Evolutionary conservation across 805 yeast genomes (phyloP).

Genomic region (Candida gorgasii): DNA sequence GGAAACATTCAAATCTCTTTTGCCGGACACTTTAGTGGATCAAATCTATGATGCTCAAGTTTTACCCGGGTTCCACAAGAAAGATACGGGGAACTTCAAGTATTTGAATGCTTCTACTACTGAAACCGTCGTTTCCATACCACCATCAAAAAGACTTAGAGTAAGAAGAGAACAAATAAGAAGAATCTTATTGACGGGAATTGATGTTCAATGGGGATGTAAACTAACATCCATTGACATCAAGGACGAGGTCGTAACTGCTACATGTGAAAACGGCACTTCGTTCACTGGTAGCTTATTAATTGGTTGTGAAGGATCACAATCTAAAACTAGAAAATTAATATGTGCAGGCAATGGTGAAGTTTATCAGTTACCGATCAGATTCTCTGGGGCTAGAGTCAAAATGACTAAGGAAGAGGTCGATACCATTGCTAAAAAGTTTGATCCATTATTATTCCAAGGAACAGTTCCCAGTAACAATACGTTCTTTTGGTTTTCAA

Average conservation of each 20-base stretch:
- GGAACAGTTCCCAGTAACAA: slow-evolving; percentile 26
- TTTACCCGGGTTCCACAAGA: slow-evolving; percentile 22
- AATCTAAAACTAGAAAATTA: slow-evolving; percentile 22
- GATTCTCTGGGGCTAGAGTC: slow-evolving; percentile 28
- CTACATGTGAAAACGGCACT: slow-evolving; percentile 17
- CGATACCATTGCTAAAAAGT: slow-evolving; percentile 16
- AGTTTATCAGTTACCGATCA: slow-evolving; percentile 24
- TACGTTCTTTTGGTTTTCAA: slow-evolving; percentile 30
- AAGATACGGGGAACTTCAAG: slow-evolving; percentile 27
- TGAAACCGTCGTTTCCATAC: slow-evolving; percentile 25
- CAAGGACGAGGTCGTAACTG: slow-evolving; percentile 10
- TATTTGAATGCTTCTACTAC: slow-evolving; percentile 30
- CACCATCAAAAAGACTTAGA: slow-evolving; percentile 28
- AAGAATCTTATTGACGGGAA: slow-evolving; percentile 20
- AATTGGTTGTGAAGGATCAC: slow-evolving; percentile 28
- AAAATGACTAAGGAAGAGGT: slow-evolving; percentile 21
- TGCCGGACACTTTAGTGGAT: slow-evolving; percentile 21
- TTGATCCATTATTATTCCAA: slow-evolving; percentile 30
- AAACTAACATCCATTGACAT: slow-evolving; percentile 16
- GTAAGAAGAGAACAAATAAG: slow-evolving; percentile 30
- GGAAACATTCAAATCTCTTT: slow-evolving; percentile 19
- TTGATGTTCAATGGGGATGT: slow-evolving; percentile 29
- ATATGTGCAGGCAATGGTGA: slow-evolving; percentile 20
- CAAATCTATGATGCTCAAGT: slow-evolving; percentile 26
- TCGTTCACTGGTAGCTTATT: slow-evolving; percentile 21